phyloP scores from a whole-genome alignment of 768 basidiomycete species.

The Suillus sp. region DNA sequence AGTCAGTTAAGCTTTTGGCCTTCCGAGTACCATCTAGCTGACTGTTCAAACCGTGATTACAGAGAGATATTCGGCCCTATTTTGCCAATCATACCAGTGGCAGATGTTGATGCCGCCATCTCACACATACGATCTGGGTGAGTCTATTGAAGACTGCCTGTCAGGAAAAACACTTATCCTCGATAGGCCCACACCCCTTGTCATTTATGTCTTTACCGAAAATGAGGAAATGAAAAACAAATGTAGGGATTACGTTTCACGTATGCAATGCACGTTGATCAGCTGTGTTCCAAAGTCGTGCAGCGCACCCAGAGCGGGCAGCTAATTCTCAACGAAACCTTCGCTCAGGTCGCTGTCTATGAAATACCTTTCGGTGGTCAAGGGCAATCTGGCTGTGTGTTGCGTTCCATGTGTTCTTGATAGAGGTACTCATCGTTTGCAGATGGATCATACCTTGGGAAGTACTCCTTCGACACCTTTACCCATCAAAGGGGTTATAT shows the following conservation, averaged over 20 bases:
- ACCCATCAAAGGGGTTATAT: conserved; percentile 44
- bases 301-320: conserved; percentile 52
- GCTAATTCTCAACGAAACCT: conserved; percentile 54
- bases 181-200: conserved; percentile 52
- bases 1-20: conserved; percentile 34
- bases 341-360: conserved; percentile 44
- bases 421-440: neutral
- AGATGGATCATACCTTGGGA: conserved; percentile 54
- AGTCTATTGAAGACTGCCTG: conserved; percentile 15
- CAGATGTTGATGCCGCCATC: conserved; percentile 53
- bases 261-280: neutral
- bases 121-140: conserved; percentile 51
- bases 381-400: conserved; percentile 61
- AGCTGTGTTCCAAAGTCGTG: conserved; percentile 41
- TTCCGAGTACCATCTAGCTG: neutral
- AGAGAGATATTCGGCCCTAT: conserved; percentile 74
- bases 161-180: conserved; percentile 2
- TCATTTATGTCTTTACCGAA: conserved; percentile 61
- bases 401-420: neutral
- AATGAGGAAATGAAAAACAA: conserved; percentile 35
- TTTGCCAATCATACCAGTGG: conserved; percentile 59
- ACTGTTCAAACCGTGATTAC: neutral
- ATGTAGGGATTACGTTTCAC: conserved; percentile 18
- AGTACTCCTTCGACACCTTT: conserved; percentile 53
- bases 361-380: conserved; percentile 51